Conservation (phyloP, 176 grass and related monocot species). For the Triticum aestivum region IWGSC_CS_RefSeq_v2.1 NC_057805.1:502706249-502706748, state of each 20-base stretch:
- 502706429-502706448: neutral
- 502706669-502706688: neutral
- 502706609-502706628: no score
- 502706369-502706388: neutral
- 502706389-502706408: neutral
- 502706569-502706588: neutral
- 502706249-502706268: neutral
- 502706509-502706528: conserved; percentile 7
- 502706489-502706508: neutral
- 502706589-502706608: neutral
- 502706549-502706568: neutral
- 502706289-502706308: neutral
- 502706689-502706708: neutral
- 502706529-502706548: no score
- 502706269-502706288: conserved; percentile 23
- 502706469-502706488: neutral
- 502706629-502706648: neutral
- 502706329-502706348: neutral
- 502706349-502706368: conserved; percentile 4
- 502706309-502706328: neutral
- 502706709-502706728: neutral
- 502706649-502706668: neutral
- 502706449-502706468: neutral
- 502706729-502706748: neutral
- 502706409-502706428: neutral